Conservation (phyloP, 352 stramenopile genomes). For the Globisporangium middletonii region DNA sequence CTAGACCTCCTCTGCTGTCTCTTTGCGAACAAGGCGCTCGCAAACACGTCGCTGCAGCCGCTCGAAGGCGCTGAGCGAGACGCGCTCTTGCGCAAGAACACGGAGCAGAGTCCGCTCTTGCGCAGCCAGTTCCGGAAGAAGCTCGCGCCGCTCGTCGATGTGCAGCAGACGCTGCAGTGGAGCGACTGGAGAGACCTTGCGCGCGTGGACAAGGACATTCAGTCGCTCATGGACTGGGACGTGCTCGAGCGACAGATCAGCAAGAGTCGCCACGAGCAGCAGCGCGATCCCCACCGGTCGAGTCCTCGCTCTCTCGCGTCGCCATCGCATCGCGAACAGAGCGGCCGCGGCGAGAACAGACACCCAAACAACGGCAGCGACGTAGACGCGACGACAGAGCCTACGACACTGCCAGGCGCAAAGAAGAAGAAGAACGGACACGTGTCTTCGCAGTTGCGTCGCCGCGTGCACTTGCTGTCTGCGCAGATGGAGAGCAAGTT, state of each 20-base stretch:
- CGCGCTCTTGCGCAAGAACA: slow-evolving; percentile 5
- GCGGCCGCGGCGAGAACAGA: neutral
- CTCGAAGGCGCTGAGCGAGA: slow-evolving; percentile 7
- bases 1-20: slow-evolving; percentile 48
- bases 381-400: neutral
- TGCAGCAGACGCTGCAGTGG: slow-evolving; percentile 21
- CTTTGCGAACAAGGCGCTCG: slow-evolving; percentile 33
- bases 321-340: neutral
- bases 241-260: slow-evolving; percentile 5
- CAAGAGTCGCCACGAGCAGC: neutral
- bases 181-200: slow-evolving; percentile 31
- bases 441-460: neutral
- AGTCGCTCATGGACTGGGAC: slow-evolving; percentile 29
- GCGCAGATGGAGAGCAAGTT: slow-evolving; percentile 48
- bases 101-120: slow-evolving; percentile 36
- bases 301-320: neutral
- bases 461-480: slow-evolving; percentile 36
- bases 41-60: slow-evolving; percentile 3
- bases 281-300: neutral
- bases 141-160: slow-evolving; percentile 23
- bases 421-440: neutral
- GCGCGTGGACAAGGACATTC: slow-evolving; percentile 24
- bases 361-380: neutral
- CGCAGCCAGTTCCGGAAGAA: slow-evolving; percentile 40
- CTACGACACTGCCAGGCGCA: no score